These are phyloP conservation scores for Penicillium salamii DNA, from an alignment of 495 filamentous ascomycete species.

Conservation along the genomic window DNA sequence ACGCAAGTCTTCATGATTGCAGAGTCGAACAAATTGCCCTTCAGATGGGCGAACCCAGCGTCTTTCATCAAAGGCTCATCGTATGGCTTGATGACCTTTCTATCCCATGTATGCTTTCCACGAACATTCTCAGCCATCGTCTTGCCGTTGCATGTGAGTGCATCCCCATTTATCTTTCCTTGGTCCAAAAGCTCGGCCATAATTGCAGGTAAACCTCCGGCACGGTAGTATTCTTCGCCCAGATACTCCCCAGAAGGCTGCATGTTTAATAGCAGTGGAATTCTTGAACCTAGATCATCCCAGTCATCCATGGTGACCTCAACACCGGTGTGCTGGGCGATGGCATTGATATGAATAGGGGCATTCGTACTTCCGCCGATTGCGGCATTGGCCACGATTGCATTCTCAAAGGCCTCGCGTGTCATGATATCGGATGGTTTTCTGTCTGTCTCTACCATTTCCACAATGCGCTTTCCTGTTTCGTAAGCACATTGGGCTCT, in stretches of 20 bases:
- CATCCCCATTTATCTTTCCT: slow-evolving; percentile 38
- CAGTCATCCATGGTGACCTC: slow-evolving; percentile 51
- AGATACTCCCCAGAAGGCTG: slow-evolving; percentile 52
- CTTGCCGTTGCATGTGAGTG: slow-evolving; percentile 43
- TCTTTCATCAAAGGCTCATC: slow-evolving; percentile 44
- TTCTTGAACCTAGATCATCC: slow-evolving; percentile 47
- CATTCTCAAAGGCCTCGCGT: slow-evolving; percentile 54
- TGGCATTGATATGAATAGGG: slow-evolving; percentile 54
- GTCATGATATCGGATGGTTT: slow-evolving; percentile 58
- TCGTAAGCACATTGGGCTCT: slow-evolving; percentile 52
- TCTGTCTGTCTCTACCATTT: slow-evolving; percentile 51
- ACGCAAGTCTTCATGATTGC: slow-evolving; percentile 59
- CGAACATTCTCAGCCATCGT: slow-evolving; percentile 41
- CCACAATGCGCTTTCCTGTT: slow-evolving; percentile 52
- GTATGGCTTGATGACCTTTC: slow-evolving; percentile 43
- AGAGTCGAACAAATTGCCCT: slow-evolving; percentile 50
- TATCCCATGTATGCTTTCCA: slow-evolving; percentile 43
- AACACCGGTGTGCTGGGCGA: slow-evolving; percentile 53
- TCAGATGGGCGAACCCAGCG: slow-evolving; percentile 51
- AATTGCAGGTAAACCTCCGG: slow-evolving; percentile 53
- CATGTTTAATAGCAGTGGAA: slow-evolving; percentile 54
- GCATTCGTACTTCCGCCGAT: slow-evolving; percentile 58
- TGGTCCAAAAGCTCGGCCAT: slow-evolving; percentile 52
- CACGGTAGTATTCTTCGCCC: slow-evolving; percentile 52
- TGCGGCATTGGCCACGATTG: slow-evolving; percentile 51